Base-by-base conservation (phyloP, 2,329 filamentous ascomycete genomes). In the Phaeosphaeria sp. region DNA sequence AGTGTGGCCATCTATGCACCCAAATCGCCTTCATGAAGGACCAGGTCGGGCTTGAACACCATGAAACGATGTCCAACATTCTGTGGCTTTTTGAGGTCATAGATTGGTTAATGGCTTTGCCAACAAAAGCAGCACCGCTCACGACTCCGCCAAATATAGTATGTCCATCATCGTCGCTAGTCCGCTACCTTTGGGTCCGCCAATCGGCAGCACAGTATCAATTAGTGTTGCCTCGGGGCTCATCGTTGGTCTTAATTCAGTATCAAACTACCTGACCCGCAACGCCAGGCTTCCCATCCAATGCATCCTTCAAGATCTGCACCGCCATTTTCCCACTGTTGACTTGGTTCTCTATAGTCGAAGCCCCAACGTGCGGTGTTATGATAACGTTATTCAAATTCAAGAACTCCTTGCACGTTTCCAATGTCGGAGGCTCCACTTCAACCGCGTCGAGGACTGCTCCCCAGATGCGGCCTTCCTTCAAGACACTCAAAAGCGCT, bases 401-500 rank as follows among this genome's bases (percentile, higher is more conserved):
- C n/a, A 30, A 43, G 21, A 50, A 46, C 13, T 46, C 11, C 30
- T 15, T 13, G 30, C 13, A 36, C 5, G 36, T 30, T 27, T 33
- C 53, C 47, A 33, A 20, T n/a, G 47, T 50, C n/a, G 53, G 53
- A 18, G 53, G 53, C 27, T 51, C 53, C n/a, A 49, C 23, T 13
- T 25, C 33, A 11, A 43, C n/a, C 15, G 46, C 50, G 21, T 55
- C 53, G 2, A 55, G 43, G 6, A 30, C 52, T 13, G 79, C 80
- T 27, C 81, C 81, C 10, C 74, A 72, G 43, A 82, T 79, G 53
- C 64, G 65, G 10, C 71, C 70, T 18, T 77, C 66, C 36, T 71
- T 72, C 52, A 83, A 63, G 5, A 80, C 80, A 18, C 63, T 64
- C 11, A 77, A 72, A n/a, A 83, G 66, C 6, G 79, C 81, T 1